A percentile compares a stretch with the other conserved stretches of the same genome.
Evolutionary conservation across 805 yeast species (phyloP).

Genomic region (Ogataea philodendri): DNA sequence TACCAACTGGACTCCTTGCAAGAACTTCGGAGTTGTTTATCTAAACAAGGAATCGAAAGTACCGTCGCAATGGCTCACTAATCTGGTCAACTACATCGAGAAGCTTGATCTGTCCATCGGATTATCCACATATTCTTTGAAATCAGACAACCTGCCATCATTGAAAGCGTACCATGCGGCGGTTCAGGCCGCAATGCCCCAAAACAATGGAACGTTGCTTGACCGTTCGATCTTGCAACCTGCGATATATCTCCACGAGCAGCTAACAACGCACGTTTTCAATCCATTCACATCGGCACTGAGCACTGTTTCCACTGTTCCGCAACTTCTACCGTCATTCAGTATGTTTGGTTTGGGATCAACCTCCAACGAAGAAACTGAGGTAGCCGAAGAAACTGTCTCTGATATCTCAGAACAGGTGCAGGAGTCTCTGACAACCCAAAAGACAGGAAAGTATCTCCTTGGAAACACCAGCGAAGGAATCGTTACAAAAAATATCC

Average conservation of each 20-base stretch:
- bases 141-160: conserved; percentile 28
- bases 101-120: conserved; percentile 27
- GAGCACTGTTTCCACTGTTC: conserved; percentile 26
- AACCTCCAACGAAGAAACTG: conserved; percentile 5
- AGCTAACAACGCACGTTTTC: conserved; percentile 28
- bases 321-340: conserved; percentile 14
- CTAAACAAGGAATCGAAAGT: conserved; percentile 22
- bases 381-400: neutral
- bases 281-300: conserved; percentile 31
- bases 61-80: conserved; percentile 20
- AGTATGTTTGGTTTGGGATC: conserved; percentile 15
- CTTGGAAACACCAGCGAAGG: conserved; percentile 27
- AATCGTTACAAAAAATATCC: conserved; percentile 14
- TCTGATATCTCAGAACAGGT: neutral
- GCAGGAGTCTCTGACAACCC: conserved; percentile 11
- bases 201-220: conserved; percentile 24
- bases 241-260: conserved; percentile 29
- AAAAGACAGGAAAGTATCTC: conserved; percentile 26
- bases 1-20: conserved; percentile 32
- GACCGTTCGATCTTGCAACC: conserved; percentile 33
- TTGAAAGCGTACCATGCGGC: conserved; percentile 20
- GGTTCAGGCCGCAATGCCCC: conserved; percentile 20
- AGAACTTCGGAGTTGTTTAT: conserved; percentile 34
- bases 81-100: conserved; percentile 27
- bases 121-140: conserved; percentile 27